A percentile compares a stretch with the other conserved stretches of the same genome.
phyloP scores from a whole-genome alignment of 2,329 filamentous ascomycete species.

The Peltaster fructicola region DNA sequence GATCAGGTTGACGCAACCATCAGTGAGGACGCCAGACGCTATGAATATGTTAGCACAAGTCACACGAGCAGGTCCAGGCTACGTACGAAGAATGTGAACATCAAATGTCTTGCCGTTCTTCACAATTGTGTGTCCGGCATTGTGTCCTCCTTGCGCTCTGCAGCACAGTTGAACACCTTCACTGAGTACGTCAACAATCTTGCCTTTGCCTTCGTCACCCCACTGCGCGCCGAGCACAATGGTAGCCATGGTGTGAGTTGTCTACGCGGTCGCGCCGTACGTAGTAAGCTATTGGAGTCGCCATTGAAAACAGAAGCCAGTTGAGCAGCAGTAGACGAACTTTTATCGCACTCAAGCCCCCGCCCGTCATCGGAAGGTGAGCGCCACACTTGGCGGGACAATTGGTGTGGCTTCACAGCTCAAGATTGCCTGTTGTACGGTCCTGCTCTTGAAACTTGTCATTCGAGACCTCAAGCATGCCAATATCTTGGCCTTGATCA shows the following conservation, averaged over 20 bases:
- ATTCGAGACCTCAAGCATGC: too few species aligned
- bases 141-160: conserved; percentile 42
- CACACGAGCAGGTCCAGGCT: conserved; percentile 5
- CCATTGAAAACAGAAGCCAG: too few species aligned
- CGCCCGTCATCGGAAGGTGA: too few species aligned
- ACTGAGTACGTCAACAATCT: conserved; percentile 33
- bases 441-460: too few species aligned
- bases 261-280: too few species aligned
- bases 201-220: conserved; percentile 43
- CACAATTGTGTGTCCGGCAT: conserved; percentile 34
- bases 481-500: too few species aligned
- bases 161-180: conserved; percentile 38
- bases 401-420: too few species aligned
- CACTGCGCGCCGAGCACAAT: conserved; percentile 43
- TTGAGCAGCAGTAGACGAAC: too few species aligned
- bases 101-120: conserved; percentile 31
- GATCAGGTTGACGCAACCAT: conserved; percentile 53
- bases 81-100: conserved; percentile 38
- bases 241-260: conserved; percentile 25
- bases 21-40: conserved; percentile 55
- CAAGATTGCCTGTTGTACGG: too few species aligned
- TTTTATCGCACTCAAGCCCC: too few species aligned
- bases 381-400: too few species aligned
- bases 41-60: conserved; percentile 4
- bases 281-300: too few species aligned